Base-by-base conservation (phyloP, 495 filamentous ascomycete genomes). In the Trypethelium eluteriae region DNA sequence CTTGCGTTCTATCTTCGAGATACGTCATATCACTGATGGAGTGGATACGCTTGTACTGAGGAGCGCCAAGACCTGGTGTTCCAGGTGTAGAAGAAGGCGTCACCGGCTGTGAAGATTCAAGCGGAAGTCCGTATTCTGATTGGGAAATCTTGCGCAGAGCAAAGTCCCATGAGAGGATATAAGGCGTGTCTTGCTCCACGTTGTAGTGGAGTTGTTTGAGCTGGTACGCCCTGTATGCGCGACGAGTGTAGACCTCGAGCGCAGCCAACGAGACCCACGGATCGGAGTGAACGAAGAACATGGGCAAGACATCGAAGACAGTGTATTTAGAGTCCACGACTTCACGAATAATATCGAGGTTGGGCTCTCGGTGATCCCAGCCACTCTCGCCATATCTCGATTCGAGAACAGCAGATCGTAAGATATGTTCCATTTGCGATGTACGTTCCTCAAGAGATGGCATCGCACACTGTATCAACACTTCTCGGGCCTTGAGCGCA, bases 281-380 rank as follows among this genome's bases (percentile, higher is more conserved):
- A 74, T 98, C 94, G 63, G 88, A 82, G 75, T 98, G 91, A 50
- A 86, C 89, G 72, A 98, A 98, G 85, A 98, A 98, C 49, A 87
- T 85, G 9, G 93, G 89, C 65, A 98, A 77, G 5, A 98, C 94
- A 76, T 98, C 94, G 73, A 96, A 97, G 67, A 98, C 93, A 56
- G 93, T 98, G 79, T 92, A 97, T 80, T 94, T 94, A 41, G 94
- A 98, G 78, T 98, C 94, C 59, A 98, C 90, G 56, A 98, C 94
- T 76, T 98, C 94, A 80, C 96, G 94, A 76, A 98, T 85, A 71
- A 93, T 81, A 50, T 91, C 86, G 62, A 92, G 78, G 74, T 88
- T 87, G 18, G 94, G 94, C 73, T 96, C 91, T 69, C 95, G 85
- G 78, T 98, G 94, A 62, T 96, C 93, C 92, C 91, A 97, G 53